Percentiles rank a stretch among this genome's conserved stretches.
phyloP scores from a whole-genome alignment of 371 early-diverging fungal genomes.

The Syncephalastrum contaminatum region DNA sequence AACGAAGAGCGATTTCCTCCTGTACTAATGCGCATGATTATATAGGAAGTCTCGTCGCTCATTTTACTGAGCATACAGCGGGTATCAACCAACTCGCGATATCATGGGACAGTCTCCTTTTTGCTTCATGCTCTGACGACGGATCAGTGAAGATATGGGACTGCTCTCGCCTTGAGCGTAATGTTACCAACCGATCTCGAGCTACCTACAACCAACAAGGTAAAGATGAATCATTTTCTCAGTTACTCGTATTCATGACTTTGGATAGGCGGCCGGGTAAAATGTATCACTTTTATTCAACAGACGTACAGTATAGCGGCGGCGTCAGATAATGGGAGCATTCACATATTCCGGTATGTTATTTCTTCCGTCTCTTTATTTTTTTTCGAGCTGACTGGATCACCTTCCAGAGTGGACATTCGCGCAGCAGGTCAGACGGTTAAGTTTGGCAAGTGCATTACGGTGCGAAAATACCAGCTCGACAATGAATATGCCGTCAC shows the following conservation, averaged over 20 bases:
- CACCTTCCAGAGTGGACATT: constrained; percentile 31
- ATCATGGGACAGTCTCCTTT: constrained; percentile 76
- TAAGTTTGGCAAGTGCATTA: constrained; percentile 63
- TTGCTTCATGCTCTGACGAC: constrained; percentile 86
- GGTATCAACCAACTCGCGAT: constrained; percentile 74
- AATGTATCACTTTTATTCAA: constrained; percentile 77
- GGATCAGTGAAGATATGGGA: constrained; percentile 91
- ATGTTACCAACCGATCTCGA: constrained; percentile 79
- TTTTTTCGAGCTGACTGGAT: background rate
- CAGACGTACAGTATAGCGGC: constrained; percentile 80
- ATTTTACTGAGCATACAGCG: constrained; percentile 83
- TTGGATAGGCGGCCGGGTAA: constrained; percentile 70
- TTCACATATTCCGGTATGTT: constrained; percentile 74
- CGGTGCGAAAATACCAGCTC: constrained; percentile 55
- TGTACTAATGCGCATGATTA: background rate
- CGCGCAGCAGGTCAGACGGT: constrained; percentile 42
- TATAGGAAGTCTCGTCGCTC: constrained; percentile 70
- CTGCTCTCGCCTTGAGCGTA: constrained; percentile 74
- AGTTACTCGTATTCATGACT: background rate
- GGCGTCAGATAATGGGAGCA: constrained; percentile 82
- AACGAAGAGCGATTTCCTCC: constrained; percentile 1
- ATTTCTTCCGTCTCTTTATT: background rate
- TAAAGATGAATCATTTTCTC: constrained; percentile 16
- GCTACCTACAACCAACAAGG: constrained; percentile 75
- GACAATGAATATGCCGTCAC: constrained; percentile 67